Percentiles rank a stretch among this genome's conserved stretches.
phyloP scores from a whole-genome alignment of 495 filamentous ascomycete species.

The Xylaria longipes region DNA sequence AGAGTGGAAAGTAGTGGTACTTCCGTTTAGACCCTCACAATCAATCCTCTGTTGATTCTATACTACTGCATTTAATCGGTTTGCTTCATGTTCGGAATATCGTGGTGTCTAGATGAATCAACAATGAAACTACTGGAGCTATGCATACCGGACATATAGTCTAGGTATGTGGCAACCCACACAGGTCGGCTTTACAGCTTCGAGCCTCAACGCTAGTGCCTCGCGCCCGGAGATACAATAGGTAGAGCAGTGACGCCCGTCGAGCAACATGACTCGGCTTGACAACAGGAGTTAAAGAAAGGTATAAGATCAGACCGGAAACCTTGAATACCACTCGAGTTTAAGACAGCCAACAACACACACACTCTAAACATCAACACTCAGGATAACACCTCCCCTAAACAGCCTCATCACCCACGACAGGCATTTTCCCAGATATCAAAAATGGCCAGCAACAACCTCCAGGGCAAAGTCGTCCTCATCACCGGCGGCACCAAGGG shows the following conservation, averaged over 20 bases:
- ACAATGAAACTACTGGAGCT: not conserved
- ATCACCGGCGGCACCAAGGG: conserved; percentile 73
- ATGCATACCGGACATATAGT: not conserved
- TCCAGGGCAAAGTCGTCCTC: conserved; percentile 63
- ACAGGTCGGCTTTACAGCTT: conserved; percentile 3
- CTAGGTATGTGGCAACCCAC: not conserved
- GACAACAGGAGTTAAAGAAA: not conserved
- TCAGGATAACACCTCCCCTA: not conserved
- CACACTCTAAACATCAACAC: not conserved
- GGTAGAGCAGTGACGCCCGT: not conserved
- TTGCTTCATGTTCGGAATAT: not conserved
- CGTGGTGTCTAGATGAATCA: not conserved
- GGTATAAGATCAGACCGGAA: not conserved
- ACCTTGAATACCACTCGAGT: too few relatives aligned
- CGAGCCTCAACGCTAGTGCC: not conserved
- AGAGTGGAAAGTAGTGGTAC: not conserved
- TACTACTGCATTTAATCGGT: not conserved
- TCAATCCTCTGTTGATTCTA: too few relatives aligned
- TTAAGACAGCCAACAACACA: not conserved
- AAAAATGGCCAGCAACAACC: conserved; percentile 34
- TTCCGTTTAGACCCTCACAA: not conserved
- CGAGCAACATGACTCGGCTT: not conserved
- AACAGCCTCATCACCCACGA: not conserved
- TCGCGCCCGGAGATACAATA: conserved; percentile 2
- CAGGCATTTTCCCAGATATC: not conserved